Percentiles rank a stretch among this genome's conserved stretches.
phyloP scores from a whole-genome alignment of 148 eudicot genomes.

The Mesembryanthemum crystallinum region DNA sequence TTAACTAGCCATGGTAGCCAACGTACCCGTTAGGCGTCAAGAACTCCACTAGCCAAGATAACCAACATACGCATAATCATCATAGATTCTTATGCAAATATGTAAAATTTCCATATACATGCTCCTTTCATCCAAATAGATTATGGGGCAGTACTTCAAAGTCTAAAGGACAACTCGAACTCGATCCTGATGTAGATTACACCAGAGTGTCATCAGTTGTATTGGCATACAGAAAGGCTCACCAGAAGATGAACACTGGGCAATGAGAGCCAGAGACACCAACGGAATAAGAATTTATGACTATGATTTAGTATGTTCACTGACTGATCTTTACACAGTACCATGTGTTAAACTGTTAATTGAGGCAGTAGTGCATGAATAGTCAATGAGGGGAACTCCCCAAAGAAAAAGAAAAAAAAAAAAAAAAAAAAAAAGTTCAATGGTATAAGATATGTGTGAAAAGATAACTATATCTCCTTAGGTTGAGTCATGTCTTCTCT shows the following conservation, averaged over 20 bases:
- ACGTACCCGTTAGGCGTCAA: too few relatives aligned
- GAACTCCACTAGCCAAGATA: too few relatives aligned
- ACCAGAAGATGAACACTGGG: neutral
- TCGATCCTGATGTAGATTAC: too few relatives aligned
- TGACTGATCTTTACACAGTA: slow-evolving; percentile 17
- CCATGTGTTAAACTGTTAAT: slow-evolving; percentile 15
- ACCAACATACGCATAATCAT: too few relatives aligned
- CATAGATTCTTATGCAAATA: too few relatives aligned
- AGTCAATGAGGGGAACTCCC: neutral
- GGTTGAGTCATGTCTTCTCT: neutral
- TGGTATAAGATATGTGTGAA: slow-evolving; percentile 20
- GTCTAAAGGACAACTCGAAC: too few relatives aligned
- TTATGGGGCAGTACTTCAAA: too few relatives aligned
- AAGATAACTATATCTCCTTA: neutral
- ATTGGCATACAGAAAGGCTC: neutral
- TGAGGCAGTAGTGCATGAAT: slow-evolving; percentile 9
- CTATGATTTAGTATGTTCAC: neutral
- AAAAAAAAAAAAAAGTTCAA: neutral
- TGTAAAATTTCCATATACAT: too few relatives aligned
- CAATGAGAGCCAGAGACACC: neutral
- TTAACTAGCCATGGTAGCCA: too few relatives aligned
- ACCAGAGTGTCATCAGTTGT: too few relatives aligned
- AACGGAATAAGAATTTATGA: neutral
- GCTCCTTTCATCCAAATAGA: too few relatives aligned
- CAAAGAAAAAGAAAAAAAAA: neutral